Evolutionary conservation across 306 rosid species (phyloP), one percentile per base, ranked within the genome.

Genomic region (Trichosanthes cucumerina): DNA sequence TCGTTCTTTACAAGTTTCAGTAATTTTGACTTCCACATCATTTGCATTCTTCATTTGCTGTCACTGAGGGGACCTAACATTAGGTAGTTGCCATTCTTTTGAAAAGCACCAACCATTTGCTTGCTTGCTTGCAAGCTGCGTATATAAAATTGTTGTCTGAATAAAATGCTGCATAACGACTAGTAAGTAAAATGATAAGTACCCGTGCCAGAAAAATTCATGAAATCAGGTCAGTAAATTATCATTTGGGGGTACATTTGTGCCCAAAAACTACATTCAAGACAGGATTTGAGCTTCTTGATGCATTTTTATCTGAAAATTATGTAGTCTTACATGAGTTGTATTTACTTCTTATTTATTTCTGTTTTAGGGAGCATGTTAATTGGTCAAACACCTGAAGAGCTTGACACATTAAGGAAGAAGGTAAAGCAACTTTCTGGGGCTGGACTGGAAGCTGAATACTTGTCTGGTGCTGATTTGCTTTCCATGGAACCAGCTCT

Each of bases 401-500:
- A 94, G 71, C 80, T 83, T 13, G 95, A 89, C 63, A 46, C 77
- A 78, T 86, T 94, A 28, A 88, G 86, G 76, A 79, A 56, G 78
- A 91, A 88, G 83, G 97, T 88, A 79, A 88, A 85, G 78, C 86
- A 47, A 79, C 82, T 90, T 31, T 80, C 84, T 76, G 92, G 81
- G 53, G 88, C 92, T 43, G 97, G 97, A 66, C 69, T 94, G 84
- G 87, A 79, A 82, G 92, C 93, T 2, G 93, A 88, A 85, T 92
- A 86, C 80, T 66, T 94, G 59, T 81, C 85, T 47, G 83, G 88
- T 64, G 82, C 49, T 81, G 98, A 92, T 86, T 85, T 94, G 85
- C 71, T 78, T 52, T 52, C 75, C 18, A 81, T 73, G 85, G 98
- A 92, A 88, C 98, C 98, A 60, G 88, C 86, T 82, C 86, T 94